Evolutionary conservation across 805 yeast genomes (phyloP).

Genomic region (Brettanomyces sp.): DNA sequence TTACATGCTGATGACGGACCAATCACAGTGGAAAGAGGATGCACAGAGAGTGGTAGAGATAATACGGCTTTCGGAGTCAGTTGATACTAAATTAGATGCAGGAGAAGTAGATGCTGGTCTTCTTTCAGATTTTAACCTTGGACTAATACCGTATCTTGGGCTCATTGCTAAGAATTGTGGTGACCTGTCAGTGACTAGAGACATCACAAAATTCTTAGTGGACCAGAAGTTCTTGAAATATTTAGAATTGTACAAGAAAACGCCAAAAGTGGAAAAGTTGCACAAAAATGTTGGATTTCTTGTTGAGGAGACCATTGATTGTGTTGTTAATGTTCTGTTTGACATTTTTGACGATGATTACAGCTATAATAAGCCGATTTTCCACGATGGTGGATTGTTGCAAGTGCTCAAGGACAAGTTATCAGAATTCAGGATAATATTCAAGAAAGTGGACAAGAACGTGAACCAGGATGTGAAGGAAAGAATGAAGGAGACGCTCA

Average conservation of each 20-base stretch:
- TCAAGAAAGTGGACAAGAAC: slow-evolving; percentile 62
- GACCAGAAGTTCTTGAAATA: slow-evolving; percentile 15
- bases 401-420: slow-evolving; percentile 31
- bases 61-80: background rate
- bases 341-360: slow-evolving; percentile 77
- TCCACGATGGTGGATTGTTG: slow-evolving; percentile 44
- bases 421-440: slow-evolving; percentile 40
- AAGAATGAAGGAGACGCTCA: slow-evolving; percentile 56
- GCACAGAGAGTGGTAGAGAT: background rate
- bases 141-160: slow-evolving; percentile 17
- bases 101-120: slow-evolving; percentile 5
- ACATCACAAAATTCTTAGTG: slow-evolving; percentile 18
- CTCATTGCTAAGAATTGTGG: slow-evolving; percentile 16
- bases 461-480: slow-evolving; percentile 46
- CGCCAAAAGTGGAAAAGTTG: slow-evolving; percentile 9
- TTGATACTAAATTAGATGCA: slow-evolving; percentile 2
- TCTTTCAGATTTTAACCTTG: slow-evolving; percentile 13
- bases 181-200: slow-evolving; percentile 9
- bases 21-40: background rate
- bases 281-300: slow-evolving; percentile 17
- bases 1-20: background rate
- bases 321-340: slow-evolving; percentile 55
- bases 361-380: slow-evolving; percentile 60
- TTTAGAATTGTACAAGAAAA: slow-evolving; percentile 4
- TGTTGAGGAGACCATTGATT: slow-evolving; percentile 32